Base-by-base conservation (phyloP, 2,329 filamentous ascomycete species). In the Boeremia lycopersici region DNA sequence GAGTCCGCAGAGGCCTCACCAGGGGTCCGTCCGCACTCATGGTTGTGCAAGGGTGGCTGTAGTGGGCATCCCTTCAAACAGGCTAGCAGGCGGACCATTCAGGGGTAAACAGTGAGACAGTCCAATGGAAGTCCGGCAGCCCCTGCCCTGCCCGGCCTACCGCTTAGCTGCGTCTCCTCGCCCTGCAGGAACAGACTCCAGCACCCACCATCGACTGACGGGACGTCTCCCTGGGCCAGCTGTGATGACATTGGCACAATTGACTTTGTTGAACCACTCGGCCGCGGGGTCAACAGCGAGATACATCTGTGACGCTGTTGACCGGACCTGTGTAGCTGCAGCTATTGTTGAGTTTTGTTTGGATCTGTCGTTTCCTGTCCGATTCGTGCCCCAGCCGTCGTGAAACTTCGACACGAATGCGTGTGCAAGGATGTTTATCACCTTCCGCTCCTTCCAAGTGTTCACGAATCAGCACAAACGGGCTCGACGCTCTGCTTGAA, bases 21-120 rank as follows among this genome's bases (percentile, higher is more conserved):
- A 53, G 62, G 60, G 63, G 64, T 55, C 56, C 52, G 62, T 53
- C 57, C 42, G 48, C 50, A 45, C 53, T 60, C 61, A 62, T 46
- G 52, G 62, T 60, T 59, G 59, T 53, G 60, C 64, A 67, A 68
- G 65, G 64, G 64, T 61, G 54, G 59, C 56, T 48, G 50, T 59
- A 58, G 53, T 63, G 55, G 57, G 56, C 57, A 56, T 48, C 44
- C 35, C 48, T 55, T 60, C 55, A 63, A 61, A 59, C 50, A 42
- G 64, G 53, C 54, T 59, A 61, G 62, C 59, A 55, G 61, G 54
- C 59, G 54, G 64, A 56, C 47, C 54, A 56, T 56, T 64, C 63
- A 67, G 63, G 63, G 65, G 65, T 42, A 61, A 39, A 47, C 54
- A 35, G 60, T 60, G 52, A 54, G 48, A 60, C 52, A 53, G 43